These are phyloP conservation scores for Podospora conica DNA, from an alignment of 495 filamentous ascomycete species.

Conservation along the genomic window DNA sequence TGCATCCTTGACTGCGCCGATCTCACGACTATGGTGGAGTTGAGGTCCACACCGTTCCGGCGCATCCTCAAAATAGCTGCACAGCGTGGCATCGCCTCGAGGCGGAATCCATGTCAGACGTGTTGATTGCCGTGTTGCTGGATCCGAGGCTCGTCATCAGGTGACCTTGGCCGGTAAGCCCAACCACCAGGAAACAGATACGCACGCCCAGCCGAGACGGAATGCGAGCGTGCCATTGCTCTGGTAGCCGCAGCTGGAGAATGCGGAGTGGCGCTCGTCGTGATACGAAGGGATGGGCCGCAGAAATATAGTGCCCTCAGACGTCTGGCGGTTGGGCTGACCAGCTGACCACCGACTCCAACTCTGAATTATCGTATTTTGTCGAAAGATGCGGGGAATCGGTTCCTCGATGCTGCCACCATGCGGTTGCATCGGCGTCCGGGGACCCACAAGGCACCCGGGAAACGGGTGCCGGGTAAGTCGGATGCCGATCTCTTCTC, in stretches of 20 bases:
- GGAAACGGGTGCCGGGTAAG: slow-evolving; percentile 4
- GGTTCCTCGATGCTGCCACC: neutral
- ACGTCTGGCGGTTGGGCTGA: neutral
- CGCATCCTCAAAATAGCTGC: neutral
- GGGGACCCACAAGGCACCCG: neutral
- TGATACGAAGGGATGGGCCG: neutral
- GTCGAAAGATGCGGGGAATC: neutral
- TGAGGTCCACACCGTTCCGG: neutral
- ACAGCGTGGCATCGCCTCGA: neutral
- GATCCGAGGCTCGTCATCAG: neutral
- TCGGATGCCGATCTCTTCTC: neutral
- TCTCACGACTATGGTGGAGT: neutral
- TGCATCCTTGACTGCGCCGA: neutral
- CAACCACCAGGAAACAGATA: neutral
- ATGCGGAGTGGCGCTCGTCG: neutral
- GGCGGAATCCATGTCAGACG: neutral
- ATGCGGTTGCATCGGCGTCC: neutral
- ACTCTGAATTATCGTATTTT: slow-evolving; percentile 2
- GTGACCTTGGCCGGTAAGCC: neutral
- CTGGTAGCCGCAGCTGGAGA: neutral
- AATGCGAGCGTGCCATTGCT: neutral
- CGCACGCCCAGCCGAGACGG: neutral
- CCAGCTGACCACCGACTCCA: slow-evolving; percentile 1
- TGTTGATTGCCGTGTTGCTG: neutral
- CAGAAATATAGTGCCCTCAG: neutral